A percentile compares a stretch with the other conserved stretches of the same genome.
Conservation (phyloP, 2,329 filamentous ascomycete genomes). For the Thelonectria blattea region DNA sequence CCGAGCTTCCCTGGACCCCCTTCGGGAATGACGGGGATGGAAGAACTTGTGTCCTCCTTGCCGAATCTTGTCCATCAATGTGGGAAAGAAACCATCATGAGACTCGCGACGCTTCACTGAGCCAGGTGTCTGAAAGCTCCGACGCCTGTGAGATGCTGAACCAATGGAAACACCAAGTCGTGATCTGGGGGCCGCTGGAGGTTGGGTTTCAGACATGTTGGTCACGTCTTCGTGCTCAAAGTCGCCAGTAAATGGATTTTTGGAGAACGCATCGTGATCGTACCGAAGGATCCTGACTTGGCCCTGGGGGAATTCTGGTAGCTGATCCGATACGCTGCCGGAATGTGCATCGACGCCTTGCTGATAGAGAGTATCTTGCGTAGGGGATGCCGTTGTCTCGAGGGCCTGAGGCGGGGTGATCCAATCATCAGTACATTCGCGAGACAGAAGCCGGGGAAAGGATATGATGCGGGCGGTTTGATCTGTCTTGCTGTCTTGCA, state of each 20-base stretch:
- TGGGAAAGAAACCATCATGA: constrained; percentile 30
- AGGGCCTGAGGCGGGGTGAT: constrained; percentile 32
- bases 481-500: constrained; percentile 25
- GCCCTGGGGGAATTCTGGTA: constrained; percentile 20
- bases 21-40: constrained; percentile 30
- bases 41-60: constrained; percentile 36
- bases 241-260: constrained; percentile 32
- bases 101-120: constrained; percentile 15
- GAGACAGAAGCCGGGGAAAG: constrained; percentile 42
- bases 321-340: constrained; percentile 17
- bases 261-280: constrained; percentile 30
- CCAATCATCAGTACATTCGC: constrained; percentile 44
- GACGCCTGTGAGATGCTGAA: constrained; percentile 35
- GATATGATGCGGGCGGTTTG: constrained; percentile 41
- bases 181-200: constrained; percentile 19
- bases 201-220: not conserved
- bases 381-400: constrained; percentile 18
- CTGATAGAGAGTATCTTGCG: constrained; percentile 33
- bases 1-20: constrained; percentile 13
- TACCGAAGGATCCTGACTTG: constrained; percentile 20
- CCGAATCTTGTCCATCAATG: constrained; percentile 40
- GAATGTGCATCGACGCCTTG: constrained; percentile 42
- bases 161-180: constrained; percentile 35
- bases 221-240: constrained; percentile 8
- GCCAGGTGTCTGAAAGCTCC: constrained; percentile 31